Evolutionary conservation across 768 basidiomycete species (phyloP).

Genomic region (Exidia glandulosa): DNA sequence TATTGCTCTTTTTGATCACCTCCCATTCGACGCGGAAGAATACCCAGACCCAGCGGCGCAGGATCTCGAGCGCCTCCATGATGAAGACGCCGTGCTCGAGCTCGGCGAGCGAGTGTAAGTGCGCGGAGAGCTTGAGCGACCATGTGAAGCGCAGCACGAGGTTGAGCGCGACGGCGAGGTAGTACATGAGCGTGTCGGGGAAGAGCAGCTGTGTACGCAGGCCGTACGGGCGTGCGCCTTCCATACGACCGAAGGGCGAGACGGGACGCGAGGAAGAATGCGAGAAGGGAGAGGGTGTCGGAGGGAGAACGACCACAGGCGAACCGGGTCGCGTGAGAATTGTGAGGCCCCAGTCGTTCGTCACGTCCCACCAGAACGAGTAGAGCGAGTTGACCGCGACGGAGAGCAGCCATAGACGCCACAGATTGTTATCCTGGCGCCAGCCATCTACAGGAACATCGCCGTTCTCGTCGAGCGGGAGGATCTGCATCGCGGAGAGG

Average conservation of each 20-base stretch:
- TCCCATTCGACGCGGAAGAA: slow-evolving; percentile 98
- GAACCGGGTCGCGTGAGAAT: slow-evolving; percentile 34
- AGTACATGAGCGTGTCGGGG: slow-evolving; percentile 70
- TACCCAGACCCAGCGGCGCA: slow-evolving; percentile 96
- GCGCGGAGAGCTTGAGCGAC: slow-evolving; percentile 82
- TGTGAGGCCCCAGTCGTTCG: slow-evolving; percentile 93
- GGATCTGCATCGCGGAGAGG: slow-evolving; percentile 81
- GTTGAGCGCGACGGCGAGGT: slow-evolving; percentile 71
- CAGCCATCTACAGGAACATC: slow-evolving; percentile 37
- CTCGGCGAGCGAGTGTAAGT: slow-evolving; percentile 71
- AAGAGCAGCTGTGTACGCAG: slow-evolving; percentile 68
- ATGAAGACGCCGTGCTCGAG: slow-evolving; percentile 77
- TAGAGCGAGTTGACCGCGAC: slow-evolving; percentile 84
- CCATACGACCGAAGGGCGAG: not conserved
- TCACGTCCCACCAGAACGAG: slow-evolving; percentile 99
- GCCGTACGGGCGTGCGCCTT: slow-evolving; percentile 38
- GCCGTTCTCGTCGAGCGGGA: slow-evolving; percentile 35
- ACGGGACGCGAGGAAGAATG: slow-evolving; percentile 6
- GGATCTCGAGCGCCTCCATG: slow-evolving; percentile 81
- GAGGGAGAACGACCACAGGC: slow-evolving; percentile 16
- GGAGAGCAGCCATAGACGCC: slow-evolving; percentile 78
- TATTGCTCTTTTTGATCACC: slow-evolving; percentile 42
- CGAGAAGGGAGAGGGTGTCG: slow-evolving; percentile 11
- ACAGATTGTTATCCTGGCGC: slow-evolving; percentile 69
- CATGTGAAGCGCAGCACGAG: slow-evolving; percentile 85